Percentiles rank a stretch among this genome's conserved stretches.
These are phyloP conservation scores for Linnemannia elongata DNA, from an alignment of 192 early-diverging fungal genomes.

Conservation along the genomic window DNA sequence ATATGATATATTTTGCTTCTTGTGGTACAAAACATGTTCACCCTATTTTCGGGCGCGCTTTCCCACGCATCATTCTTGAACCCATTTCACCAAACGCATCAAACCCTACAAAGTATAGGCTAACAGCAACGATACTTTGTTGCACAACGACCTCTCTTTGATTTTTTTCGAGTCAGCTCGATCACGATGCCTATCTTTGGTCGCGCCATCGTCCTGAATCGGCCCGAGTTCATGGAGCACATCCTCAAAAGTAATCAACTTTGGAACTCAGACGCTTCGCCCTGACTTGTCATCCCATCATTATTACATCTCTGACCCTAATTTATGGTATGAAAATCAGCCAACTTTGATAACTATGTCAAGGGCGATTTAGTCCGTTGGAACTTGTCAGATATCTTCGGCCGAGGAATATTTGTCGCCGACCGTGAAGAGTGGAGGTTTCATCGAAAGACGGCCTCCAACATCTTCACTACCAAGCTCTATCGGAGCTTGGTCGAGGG, in stretches of 20 bases:
- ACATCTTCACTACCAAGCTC: constrained; percentile 37
- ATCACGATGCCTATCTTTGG: constrained; percentile 45
- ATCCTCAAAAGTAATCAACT: constrained; percentile 40
- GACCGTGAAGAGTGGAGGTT: constrained; percentile 64
- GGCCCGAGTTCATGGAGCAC: constrained; percentile 39
- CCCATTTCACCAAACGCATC: too few relatives aligned
- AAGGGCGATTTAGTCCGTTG: constrained; percentile 29
- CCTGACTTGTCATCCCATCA: too few relatives aligned
- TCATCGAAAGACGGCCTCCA: constrained; percentile 62
- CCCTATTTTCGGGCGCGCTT: too few relatives aligned
- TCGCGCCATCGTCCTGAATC: constrained; percentile 33
- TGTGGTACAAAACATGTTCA: too few relatives aligned
- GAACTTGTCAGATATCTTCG: constrained; percentile 53
- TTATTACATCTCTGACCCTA: background rate
- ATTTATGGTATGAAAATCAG: background rate
- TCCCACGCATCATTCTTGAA: too few relatives aligned
- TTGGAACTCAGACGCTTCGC: background rate
- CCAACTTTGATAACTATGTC: constrained; percentile 38
- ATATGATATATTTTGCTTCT: too few relatives aligned
- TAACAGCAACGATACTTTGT: too few relatives aligned
- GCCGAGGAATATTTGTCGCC: constrained; percentile 66
- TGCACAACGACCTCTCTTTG: background rate
- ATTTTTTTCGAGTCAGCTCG: background rate
- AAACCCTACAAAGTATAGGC: background rate
- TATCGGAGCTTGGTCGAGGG: constrained; percentile 17